Conservation (phyloP, 345 rosid genomes). For the Brassica carinata region DNA sequence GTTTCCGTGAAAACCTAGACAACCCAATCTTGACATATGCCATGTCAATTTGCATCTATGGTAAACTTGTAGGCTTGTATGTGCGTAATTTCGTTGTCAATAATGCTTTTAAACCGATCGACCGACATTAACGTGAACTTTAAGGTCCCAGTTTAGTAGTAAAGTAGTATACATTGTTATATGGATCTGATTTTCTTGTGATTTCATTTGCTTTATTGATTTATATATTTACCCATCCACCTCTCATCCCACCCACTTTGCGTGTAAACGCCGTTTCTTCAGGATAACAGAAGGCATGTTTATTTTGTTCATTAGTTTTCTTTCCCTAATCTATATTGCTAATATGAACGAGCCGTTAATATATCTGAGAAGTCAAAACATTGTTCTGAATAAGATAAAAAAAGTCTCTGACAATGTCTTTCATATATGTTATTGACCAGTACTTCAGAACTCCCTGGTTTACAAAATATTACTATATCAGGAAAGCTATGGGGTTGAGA, state of each 20-base stretch:
- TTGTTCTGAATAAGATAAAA: not conserved
- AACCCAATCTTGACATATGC: not conserved
- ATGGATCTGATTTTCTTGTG: not conserved
- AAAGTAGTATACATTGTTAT: not conserved
- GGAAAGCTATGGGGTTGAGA: constrained; percentile 1
- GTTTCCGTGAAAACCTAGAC: not conserved
- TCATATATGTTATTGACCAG: not conserved
- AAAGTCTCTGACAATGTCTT: not conserved
- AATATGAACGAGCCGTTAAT: not conserved
- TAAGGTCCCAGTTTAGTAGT: not conserved
- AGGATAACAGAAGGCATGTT: constrained; percentile 3
- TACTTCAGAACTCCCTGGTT: not conserved
- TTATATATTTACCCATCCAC: not conserved
- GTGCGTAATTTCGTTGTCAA: not conserved
- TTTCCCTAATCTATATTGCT: not conserved
- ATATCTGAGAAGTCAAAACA: constrained; percentile 8
- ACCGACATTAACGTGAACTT: constrained; percentile 14
- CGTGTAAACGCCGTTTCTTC: constrained; percentile 22
- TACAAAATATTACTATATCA: not conserved
- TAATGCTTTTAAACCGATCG: constrained; percentile 4
- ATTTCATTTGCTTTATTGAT: constrained; percentile 1
- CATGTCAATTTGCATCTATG: not conserved
- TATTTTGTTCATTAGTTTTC: not conserved
- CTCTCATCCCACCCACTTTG: not conserved
- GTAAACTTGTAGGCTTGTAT: not conserved